These are phyloP conservation scores for Setaria italica DNA, from an alignment of 202 grass and related monocot genomes.

Conservation along the genomic window DNA sequence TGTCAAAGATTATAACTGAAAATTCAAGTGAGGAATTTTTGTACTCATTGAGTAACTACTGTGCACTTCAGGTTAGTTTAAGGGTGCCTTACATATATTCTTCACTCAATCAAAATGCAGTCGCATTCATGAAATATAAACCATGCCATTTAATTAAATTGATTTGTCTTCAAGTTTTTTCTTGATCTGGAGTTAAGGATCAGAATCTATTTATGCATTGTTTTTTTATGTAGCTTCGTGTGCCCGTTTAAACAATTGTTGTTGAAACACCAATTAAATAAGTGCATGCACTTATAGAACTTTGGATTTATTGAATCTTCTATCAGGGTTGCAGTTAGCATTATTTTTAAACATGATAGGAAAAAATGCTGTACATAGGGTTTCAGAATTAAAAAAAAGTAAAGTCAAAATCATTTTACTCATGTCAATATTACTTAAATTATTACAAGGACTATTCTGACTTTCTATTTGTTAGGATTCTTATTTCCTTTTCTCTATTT, in stretches of 20 bases:
- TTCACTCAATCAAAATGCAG: background rate
- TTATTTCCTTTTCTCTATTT: background rate
- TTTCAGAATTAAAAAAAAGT: too few species aligned
- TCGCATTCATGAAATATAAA: background rate
- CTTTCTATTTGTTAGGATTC: background rate
- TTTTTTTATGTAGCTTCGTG: background rate
- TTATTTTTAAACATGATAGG: background rate
- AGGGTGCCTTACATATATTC: conserved; percentile 11
- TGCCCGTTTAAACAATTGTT: background rate
- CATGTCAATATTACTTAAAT: conserved; percentile 26
- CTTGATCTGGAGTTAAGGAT: background rate
- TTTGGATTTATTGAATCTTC: background rate
- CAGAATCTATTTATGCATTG: background rate
- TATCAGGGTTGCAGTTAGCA: background rate
- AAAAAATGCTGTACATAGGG: background rate
- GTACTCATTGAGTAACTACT: conserved; percentile 95
- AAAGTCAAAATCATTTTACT: background rate
- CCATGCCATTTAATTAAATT: conserved; percentile 23
- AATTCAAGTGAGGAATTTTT: conserved; percentile 98
- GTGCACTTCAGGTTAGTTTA: conserved; percentile 91
- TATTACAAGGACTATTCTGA: background rate
- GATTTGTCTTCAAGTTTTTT: background rate
- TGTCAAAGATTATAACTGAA: conserved; percentile 97
- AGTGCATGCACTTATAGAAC: background rate
- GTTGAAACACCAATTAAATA: background rate